Evolutionary conservation across 163 green algal genomes (phyloP), one percentile per base, ranked within the genome.

Genomic region (Scenedesmus sp.): DNA sequence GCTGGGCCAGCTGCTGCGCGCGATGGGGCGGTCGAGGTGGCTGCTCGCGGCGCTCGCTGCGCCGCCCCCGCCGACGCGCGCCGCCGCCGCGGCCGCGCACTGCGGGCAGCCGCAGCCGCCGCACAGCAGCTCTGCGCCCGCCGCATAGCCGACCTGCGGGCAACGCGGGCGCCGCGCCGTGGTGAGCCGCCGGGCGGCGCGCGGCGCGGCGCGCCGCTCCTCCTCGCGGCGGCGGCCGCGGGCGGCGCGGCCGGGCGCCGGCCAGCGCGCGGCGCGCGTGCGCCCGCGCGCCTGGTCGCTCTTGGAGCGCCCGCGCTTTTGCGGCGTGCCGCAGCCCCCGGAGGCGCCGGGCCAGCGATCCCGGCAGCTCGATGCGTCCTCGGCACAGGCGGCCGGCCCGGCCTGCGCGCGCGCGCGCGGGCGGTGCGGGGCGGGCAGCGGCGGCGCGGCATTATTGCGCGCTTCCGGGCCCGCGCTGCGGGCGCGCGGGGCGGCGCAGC

Each of bases 1-100:
- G 51, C 67, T 64, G 13, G 67, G 67, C 67, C 67, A 76, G 51
- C 67, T 76, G 67, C 67, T 76, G 47, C 67, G 67, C 28, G 48
- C 67, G 24, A 76, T 63, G 2, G 67, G 67, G 15, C 67, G 39
- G 4, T 76, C 67, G 2, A 53, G 63, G 42, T 72, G 22, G 24
- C 62, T 70, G 62, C 34, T 70, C 22, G 5, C 33, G n/a, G n/a
- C 14, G 62, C 39, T 56, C 22, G 53, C 53, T 17, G 53, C 28
- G 29, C 7, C 22, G 53, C 14, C n/a, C n/a, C n/a, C n/a, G n/a
- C n/a, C n/a, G n/a, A n/a, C n/a, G n/a, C 7, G 7, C 39, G 39
- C 39, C 39, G 10, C 7, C 39, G 56, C 29, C 22, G 33, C 56
- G 3, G 24, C 44, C 36, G 39, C 24, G 4, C 26, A 24, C 63